Evolutionary conservation across 768 basidiomycete genomes (phyloP).

Genomic region (Amyloporia xantha): DNA sequence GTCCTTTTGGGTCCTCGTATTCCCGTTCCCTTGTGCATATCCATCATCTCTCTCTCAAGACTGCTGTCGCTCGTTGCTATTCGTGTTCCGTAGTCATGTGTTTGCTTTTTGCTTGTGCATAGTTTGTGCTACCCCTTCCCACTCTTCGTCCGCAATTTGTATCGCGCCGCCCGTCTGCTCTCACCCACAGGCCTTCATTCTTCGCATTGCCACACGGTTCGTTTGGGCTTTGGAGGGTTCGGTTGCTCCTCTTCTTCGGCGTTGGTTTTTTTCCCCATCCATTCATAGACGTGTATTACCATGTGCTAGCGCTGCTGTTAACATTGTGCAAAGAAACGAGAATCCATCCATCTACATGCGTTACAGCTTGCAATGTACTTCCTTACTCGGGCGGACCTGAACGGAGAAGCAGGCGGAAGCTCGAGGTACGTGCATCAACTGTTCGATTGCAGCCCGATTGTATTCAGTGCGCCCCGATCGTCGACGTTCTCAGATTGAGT

Average conservation of each 20-base stretch:
- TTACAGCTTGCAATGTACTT: neutral
- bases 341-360: neutral
- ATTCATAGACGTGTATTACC: constrained; percentile 3
- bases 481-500: neutral
- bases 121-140: neutral
- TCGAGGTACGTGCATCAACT: neutral
- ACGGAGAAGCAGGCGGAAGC: neutral
- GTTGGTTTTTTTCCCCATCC: neutral
- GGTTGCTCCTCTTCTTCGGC: neutral
- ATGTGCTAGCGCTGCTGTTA: neutral
- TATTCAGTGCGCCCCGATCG: neutral
- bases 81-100: neutral
- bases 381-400: neutral
- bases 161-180: neutral
- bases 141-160: neutral
- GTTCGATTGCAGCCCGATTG: neutral
- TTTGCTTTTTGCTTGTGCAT: neutral
- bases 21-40: constrained; percentile 1
- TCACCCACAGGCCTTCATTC: neutral
- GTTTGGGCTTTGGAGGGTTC: neutral
- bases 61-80: neutral
- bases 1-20: too few relatives aligned
- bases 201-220: neutral
- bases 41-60: neutral
- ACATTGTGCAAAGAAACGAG: neutral